Evolutionary conservation across 139 green algal genomes (phyloP), one percentile per base, ranked within the genome.

Genomic region (Tetraselmis chui): DNA sequence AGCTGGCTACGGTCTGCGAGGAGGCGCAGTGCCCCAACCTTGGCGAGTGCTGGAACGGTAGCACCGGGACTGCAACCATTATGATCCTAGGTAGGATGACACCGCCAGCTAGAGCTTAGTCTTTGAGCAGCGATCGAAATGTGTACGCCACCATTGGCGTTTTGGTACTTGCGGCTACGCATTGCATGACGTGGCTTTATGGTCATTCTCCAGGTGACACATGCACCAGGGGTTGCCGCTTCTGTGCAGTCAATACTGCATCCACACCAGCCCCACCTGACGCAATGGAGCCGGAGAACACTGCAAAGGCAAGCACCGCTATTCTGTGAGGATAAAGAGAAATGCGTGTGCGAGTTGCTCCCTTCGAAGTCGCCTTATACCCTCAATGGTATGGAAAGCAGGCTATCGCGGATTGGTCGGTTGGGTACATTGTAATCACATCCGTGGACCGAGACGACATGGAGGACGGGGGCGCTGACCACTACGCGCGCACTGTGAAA

Each of bases 21-120:
- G 93, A 97, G 85, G 94, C 94, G n/a, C 90, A 94, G 87, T 98
- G 94, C 83, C 94, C 94, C 45, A 98, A 98, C 87, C 93, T 97
- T 30, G 91, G 90, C 2, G 94, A 98, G 86, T 98, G 94, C 86
- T 98, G 94, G 94, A 95, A 94, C 80, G 93, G 92, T 30, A 85
- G 83, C 74, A 83, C 76, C 28, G 89, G 86, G 27, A 94, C 90
- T 80, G 94, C 94, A 59, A 97, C 92, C 22, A 96, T 97, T 85
- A 98, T 97, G 94, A 87, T 98, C 2, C 84, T 97, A 75, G 94
- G 91, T 81, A 81, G 59, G 28, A 0, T 67, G 45, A 5, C 45
- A 5, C 45, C 18, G 18, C 18, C 45, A 5, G 5, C 11, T 18
- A 5, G 11, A 5, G 5, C 18, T 67, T 18, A 67, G 45, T 18